Base-by-base conservation (phyloP, 805 yeast species). In the Cyberlindnera saturnus region DNA sequence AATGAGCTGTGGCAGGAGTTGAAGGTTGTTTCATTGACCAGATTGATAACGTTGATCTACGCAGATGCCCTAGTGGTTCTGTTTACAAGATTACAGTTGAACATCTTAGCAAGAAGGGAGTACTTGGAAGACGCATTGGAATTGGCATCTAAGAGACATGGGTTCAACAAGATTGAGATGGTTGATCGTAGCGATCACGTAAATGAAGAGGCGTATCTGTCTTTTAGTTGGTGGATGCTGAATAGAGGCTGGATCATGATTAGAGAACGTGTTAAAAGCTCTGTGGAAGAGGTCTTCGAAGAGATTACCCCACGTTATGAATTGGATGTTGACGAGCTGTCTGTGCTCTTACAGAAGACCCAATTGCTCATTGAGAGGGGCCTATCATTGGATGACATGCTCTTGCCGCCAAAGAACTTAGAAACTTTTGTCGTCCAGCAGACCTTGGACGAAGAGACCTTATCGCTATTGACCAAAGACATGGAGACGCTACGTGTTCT, bases 221-320 rank as follows among this genome's bases (percentile, higher is more conserved):
- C 95, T 0, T 75, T 88, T 48, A 82, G 90, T 47, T 91, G 97
- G 96, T 91, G 96, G 96, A 63, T 91, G 37, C 69, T 91, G 40
- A 89, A 91, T 61, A 77, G 81, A 50, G 98, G 98, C 0, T 88
- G 93, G 89, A 54, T 71, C 18, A 66, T 70, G 30, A 65, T 86
- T 31, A 70, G 77, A 18, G 64, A 69, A 26, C 63, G 71, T 17
- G 76, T 87, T 26, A 77, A 79, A 53, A 57, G 62, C 1, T 66
- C 75, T 4, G 90, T 91, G 4, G 70, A 67, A 28, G 70, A 69
- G 29, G 80, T 79, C 19, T 87, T 88, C 59, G 74, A 68, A 10
- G 71, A 70, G 10, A 66, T 86, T 26, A 81, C 79, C 48, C 95
- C 96, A 30, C 74, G 89, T 49, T 77, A 85, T 16, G 90, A 82